Conservation (phyloP, 2,329 filamentous ascomycete species). For the Monosporascus sp. region DNA sequence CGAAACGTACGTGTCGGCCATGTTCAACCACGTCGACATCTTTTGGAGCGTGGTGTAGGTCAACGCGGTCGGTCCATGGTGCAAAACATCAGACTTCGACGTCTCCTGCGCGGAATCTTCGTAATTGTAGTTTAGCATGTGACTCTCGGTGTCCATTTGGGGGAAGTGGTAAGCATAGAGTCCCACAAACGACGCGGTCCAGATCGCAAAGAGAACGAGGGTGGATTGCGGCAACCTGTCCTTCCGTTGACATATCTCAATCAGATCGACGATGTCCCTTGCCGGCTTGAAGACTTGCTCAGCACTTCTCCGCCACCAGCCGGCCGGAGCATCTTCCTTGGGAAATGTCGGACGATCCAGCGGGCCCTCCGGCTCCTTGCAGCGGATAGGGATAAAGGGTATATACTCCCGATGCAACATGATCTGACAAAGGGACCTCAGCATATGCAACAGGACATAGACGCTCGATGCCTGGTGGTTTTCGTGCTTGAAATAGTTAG, state of each 20-base stretch:
- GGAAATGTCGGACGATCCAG: slow-evolving; percentile 54
- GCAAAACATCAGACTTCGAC: slow-evolving; percentile 23
- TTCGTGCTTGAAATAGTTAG: slow-evolving; percentile 62
- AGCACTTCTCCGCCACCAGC: slow-evolving; percentile 61
- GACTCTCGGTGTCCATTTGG: slow-evolving; percentile 57
- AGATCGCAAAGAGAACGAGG: slow-evolving; percentile 61
- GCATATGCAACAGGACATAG: slow-evolving; percentile 63
- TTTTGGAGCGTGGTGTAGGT: slow-evolving; percentile 45
- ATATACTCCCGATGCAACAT: slow-evolving; percentile 66
- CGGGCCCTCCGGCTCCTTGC: slow-evolving; percentile 44
- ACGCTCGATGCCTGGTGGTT: slow-evolving; percentile 57
- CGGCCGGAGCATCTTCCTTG: slow-evolving; percentile 39
- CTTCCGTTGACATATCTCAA: slow-evolving; percentile 55
- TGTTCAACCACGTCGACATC: slow-evolving; percentile 48
- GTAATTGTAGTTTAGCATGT: slow-evolving; percentile 41
- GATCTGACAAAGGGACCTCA: slow-evolving; percentile 60
- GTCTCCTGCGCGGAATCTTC: slow-evolving; percentile 19
- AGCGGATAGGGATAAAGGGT: slow-evolving; percentile 58
- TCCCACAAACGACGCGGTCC: slow-evolving; percentile 60
- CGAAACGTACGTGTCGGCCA: slow-evolving; percentile 51
- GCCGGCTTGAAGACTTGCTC: slow-evolving; percentile 58
- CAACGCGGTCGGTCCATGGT: slow-evolving; percentile 39
- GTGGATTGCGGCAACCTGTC: slow-evolving; percentile 63
- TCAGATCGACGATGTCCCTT: slow-evolving; percentile 58
- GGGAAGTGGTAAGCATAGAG: slow-evolving; percentile 64